A percentile compares a stretch with the other conserved stretches of the same genome.
These are phyloP conservation scores for Martiniozyma abietophila DNA, from an alignment of 805 yeast species.

Conservation along the genomic window DNA sequence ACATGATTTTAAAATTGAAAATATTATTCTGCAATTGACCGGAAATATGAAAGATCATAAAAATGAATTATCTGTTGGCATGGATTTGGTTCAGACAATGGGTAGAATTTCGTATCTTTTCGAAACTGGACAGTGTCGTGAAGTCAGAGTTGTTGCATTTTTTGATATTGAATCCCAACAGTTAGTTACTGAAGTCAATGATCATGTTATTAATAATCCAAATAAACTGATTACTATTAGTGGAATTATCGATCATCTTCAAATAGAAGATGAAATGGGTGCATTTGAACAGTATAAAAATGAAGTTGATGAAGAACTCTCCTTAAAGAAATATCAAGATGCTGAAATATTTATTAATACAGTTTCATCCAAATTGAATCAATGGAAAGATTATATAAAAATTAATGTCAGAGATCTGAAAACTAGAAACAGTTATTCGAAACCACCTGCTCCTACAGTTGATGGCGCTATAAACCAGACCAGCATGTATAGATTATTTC, in stretches of 20 bases:
- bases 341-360: slow-evolving; percentile 14
- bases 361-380: slow-evolving; percentile 6
- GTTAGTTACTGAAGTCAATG: slow-evolving; percentile 5
- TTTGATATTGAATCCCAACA: slow-evolving; percentile 25
- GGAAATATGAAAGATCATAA: too few relatives aligned
- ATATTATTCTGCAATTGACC: too few relatives aligned
- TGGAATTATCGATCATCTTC: slow-evolving; percentile 54
- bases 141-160: slow-evolving; percentile 48
- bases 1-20: too few relatives aligned
- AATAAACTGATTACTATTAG: slow-evolving; percentile 39
- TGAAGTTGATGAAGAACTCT: slow-evolving; percentile 15
- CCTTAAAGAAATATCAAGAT: slow-evolving; percentile 12
- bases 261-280: slow-evolving; percentile 15
- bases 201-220: not conserved
- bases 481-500: slow-evolving; percentile 44
- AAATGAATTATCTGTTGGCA: too few relatives aligned
- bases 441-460: slow-evolving; percentile 29
- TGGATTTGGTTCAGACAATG: too few relatives aligned
- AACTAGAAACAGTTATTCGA: slow-evolving; percentile 36
- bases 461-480: slow-evolving; percentile 46
- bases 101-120: slow-evolving; percentile 35
- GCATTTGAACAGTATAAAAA: slow-evolving; percentile 16
- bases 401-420: slow-evolving; percentile 48
- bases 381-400: slow-evolving; percentile 25
- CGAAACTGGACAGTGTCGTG: slow-evolving; percentile 47